Conservation (phyloP, 306 rosid genomes). For the Mucuna pruriens region DNA sequence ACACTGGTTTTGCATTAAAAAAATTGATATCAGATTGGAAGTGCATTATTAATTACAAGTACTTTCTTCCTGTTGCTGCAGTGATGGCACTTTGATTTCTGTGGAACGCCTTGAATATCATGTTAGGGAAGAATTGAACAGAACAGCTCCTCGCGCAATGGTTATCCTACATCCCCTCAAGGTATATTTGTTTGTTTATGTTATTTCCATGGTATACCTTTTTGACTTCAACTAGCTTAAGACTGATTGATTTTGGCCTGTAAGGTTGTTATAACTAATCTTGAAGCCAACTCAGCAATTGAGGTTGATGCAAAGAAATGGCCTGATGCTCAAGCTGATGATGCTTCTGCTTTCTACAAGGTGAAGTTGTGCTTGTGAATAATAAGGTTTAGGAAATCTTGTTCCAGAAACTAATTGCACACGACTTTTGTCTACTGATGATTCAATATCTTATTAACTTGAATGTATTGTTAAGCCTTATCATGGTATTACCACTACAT, state of each 20-base stretch:
- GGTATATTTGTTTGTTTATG: slow-evolving; percentile 52
- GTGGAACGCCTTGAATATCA: slow-evolving; percentile 90
- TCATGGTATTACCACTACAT: not conserved
- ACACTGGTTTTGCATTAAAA: not conserved
- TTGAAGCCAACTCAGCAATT: slow-evolving; percentile 67
- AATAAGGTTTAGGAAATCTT: slow-evolving; percentile 27
- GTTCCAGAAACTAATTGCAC: not conserved
- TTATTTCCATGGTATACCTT: slow-evolving; percentile 23
- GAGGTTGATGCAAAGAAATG: slow-evolving; percentile 87
- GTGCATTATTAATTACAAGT: not conserved
- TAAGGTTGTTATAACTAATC: slow-evolving; percentile 89
- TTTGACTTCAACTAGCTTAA: not conserved
- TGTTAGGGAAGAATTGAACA: slow-evolving; percentile 93
- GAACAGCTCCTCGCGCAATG: slow-evolving; percentile 77
- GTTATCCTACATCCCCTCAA: slow-evolving; percentile 89
- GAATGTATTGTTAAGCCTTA: not conserved
- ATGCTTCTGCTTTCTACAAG: slow-evolving; percentile 80
- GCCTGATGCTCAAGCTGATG: slow-evolving; percentile 88
- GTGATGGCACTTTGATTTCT: slow-evolving; percentile 90
- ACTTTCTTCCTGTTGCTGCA: slow-evolving; percentile 44
- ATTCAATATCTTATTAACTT: slow-evolving; percentile 8
- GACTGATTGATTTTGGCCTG: slow-evolving; percentile 34
- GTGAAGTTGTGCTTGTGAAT: slow-evolving; percentile 51
- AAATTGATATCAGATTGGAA: not conserved
- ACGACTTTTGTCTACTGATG: not conserved